Conservation (phyloP, 495 filamentous ascomycete genomes). For the Aspergillus sparsus region DNA sequence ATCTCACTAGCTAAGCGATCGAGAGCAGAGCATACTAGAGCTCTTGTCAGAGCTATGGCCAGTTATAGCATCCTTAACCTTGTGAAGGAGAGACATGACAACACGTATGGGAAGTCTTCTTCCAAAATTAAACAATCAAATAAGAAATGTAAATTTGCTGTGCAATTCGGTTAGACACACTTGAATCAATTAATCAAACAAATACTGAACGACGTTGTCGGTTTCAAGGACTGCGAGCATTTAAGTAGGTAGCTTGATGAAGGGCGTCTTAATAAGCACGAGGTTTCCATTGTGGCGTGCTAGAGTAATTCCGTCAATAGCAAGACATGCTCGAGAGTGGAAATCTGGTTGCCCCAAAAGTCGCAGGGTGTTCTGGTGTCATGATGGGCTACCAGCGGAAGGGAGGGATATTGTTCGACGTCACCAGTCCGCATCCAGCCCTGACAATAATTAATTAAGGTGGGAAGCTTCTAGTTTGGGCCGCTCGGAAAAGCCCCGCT, state of each 20-base stretch:
- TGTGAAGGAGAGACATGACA: slow-evolving; percentile 71
- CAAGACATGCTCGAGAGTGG: not conserved
- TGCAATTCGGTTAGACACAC: too few species aligned
- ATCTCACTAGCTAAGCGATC: not conserved
- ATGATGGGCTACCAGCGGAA: not conserved
- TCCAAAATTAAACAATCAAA: too few species aligned
- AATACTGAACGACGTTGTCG: too few species aligned
- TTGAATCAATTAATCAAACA: too few species aligned
- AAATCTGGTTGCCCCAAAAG: not conserved
- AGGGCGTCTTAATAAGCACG: not conserved
- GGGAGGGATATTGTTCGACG: slow-evolving; percentile 1
- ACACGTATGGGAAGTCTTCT: too few species aligned
- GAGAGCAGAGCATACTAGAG: slow-evolving; percentile 15
- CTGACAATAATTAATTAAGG: too few species aligned
- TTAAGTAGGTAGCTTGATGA: not conserved
- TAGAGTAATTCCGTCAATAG: not conserved
- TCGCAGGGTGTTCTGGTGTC: not conserved
- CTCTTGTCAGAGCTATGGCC: slow-evolving; percentile 28
- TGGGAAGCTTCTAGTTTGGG: too few species aligned
- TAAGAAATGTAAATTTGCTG: too few species aligned
- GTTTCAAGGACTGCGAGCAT: not conserved
- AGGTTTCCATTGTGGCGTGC: not conserved
- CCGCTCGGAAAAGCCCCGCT: too few species aligned
- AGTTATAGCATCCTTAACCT: slow-evolving; percentile 69
- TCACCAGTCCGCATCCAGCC: slow-evolving; percentile 6